Conservation (phyloP, 1,139 yeast genomes). For the Nakaseomyces sp. region DNA sequence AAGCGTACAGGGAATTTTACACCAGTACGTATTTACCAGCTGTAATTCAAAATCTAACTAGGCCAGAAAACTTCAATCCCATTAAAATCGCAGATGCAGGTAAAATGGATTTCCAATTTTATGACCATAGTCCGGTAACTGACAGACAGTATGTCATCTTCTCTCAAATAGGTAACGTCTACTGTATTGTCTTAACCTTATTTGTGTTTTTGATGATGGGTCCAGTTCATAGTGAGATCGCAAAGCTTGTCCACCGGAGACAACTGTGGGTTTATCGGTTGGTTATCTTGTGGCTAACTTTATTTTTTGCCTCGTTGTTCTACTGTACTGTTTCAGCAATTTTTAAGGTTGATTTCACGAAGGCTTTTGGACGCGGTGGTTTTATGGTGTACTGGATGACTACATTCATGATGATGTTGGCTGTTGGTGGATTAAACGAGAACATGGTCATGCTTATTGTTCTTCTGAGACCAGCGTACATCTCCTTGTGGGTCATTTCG, state of each 20-base stretch:
- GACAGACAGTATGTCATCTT: conserved; percentile 52
- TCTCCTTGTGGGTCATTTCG: conserved; percentile 53
- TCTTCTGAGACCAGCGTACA: conserved; percentile 39
- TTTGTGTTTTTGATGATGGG: conserved; percentile 52
- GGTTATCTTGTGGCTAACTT: conserved; percentile 39
- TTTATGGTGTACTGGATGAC: conserved; percentile 59
- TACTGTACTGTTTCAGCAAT: conserved; percentile 51
- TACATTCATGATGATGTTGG: conserved; percentile 49
- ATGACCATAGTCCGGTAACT: conserved; percentile 45
- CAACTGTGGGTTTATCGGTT: conserved; percentile 45
- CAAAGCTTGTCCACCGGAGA: conserved; percentile 36
- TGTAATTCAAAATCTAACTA: conserved; percentile 15
- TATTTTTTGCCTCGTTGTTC: conserved; percentile 45
- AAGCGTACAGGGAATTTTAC: conserved; percentile 29
- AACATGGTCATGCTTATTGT: conserved; percentile 44
- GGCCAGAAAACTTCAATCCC: conserved; percentile 12
- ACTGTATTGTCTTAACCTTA: conserved; percentile 58
- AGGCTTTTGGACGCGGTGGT: conserved; percentile 51
- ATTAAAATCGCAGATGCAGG: conserved; percentile 8
- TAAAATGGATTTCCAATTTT: conserved; percentile 27
- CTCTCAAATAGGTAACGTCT: conserved; percentile 66
- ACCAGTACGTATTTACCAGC: conserved; percentile 19
- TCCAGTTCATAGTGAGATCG: conserved; percentile 43
- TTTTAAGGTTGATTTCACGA: conserved; percentile 45
- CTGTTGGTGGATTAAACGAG: conserved; percentile 59